phyloP scores from a whole-genome alignment of 2,329 filamentous ascomycete genomes.

The Pestalotiopsis sp. region DNA sequence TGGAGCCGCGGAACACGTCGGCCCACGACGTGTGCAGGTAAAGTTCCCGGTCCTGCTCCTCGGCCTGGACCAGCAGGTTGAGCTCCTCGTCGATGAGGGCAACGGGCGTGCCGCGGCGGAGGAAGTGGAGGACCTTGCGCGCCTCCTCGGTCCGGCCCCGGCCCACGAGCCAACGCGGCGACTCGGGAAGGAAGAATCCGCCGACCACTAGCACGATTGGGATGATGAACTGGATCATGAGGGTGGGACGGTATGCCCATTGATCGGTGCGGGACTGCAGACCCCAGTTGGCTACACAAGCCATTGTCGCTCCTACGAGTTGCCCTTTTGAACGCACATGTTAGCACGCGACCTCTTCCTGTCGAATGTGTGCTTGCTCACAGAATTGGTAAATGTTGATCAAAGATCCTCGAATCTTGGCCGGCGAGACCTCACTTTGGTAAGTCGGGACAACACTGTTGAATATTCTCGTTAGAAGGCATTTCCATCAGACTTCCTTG shows the following conservation, averaged over 20 bases:
- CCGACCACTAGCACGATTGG: slow-evolving; percentile 43
- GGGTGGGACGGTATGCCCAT: slow-evolving; percentile 21
- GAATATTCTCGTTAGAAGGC: slow-evolving; percentile 18
- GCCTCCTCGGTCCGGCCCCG: slow-evolving; percentile 19
- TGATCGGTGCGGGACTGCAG: slow-evolving; percentile 17
- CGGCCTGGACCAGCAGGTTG: slow-evolving; percentile 16
- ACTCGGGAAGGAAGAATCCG: slow-evolving; percentile 20
- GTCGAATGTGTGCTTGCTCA: not conserved
- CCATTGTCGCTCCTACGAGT: slow-evolving; percentile 18
- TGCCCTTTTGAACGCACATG: slow-evolving; percentile 3
- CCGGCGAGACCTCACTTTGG: slow-evolving; percentile 16
- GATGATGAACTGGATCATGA: slow-evolving; percentile 21
- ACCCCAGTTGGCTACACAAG: slow-evolving; percentile 18
- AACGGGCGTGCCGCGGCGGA: slow-evolving; percentile 15
- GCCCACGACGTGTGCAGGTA: slow-evolving; percentile 17
- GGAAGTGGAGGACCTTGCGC: slow-evolving; percentile 14
- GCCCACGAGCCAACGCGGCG: slow-evolving; percentile 20
- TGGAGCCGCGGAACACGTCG: slow-evolving; percentile 21
- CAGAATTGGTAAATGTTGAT: slow-evolving; percentile 24
- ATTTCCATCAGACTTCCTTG: slow-evolving; percentile 10
- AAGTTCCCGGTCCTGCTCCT: slow-evolving; percentile 18
- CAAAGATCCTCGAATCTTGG: slow-evolving; percentile 18
- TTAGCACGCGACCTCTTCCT: not conserved
- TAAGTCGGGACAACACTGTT: slow-evolving; percentile 18
- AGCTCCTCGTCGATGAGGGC: slow-evolving; percentile 19